Percentiles rank a stretch among this genome's conserved stretches.
phyloP scores from a whole-genome alignment of 2,329 filamentous ascomycete species.

The Colletotrichum karsti region DNA sequence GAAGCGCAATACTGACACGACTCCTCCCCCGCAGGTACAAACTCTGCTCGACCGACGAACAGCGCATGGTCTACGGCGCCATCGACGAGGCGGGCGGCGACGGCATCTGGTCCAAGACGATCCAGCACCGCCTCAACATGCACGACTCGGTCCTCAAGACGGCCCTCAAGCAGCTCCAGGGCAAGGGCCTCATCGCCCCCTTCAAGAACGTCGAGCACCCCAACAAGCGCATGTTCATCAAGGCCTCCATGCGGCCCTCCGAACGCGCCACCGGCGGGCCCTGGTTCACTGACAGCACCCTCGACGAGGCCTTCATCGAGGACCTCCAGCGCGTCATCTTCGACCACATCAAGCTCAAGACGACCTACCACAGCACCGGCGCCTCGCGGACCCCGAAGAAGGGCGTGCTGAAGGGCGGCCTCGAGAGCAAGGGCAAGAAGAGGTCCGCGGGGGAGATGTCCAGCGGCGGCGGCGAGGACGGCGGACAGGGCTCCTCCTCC shows the following conservation, averaged over 20 bases:
- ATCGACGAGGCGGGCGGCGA: constrained; percentile 87
- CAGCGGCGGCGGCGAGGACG: constrained; percentile 43
- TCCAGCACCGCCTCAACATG: constrained; percentile 82
- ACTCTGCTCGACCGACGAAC: constrained; percentile 73
- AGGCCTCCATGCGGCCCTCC: constrained; percentile 82
- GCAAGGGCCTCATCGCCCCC: constrained; percentile 82
- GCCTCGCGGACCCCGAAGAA: constrained; percentile 60
- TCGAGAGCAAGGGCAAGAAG: constrained; percentile 57
- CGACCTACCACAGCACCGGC: constrained; percentile 68
- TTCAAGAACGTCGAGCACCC: constrained; percentile 94
- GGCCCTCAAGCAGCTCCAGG: constrained; percentile 84
- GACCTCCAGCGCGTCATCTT: constrained; percentile 78
- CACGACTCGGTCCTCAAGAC: constrained; percentile 85
- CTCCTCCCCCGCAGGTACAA: constrained; percentile 58
- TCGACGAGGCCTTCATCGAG: constrained; percentile 89
- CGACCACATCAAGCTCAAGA: constrained; percentile 75
- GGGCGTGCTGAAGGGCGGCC: constrained; percentile 59
- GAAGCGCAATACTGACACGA: not conserved
- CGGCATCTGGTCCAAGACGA: constrained; percentile 90
- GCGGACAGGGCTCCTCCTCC: not conserved
- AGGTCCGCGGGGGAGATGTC: constrained; percentile 58
- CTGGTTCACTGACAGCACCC: constrained; percentile 91
- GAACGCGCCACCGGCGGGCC: constrained; percentile 93
- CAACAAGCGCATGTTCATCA: constrained; percentile 95
- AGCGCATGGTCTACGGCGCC: constrained; percentile 84